Evolutionary conservation across 2,329 filamentous ascomycete genomes (phyloP), one percentile per base, ranked within the genome.

Genomic region (Alternaria solani): DNA sequence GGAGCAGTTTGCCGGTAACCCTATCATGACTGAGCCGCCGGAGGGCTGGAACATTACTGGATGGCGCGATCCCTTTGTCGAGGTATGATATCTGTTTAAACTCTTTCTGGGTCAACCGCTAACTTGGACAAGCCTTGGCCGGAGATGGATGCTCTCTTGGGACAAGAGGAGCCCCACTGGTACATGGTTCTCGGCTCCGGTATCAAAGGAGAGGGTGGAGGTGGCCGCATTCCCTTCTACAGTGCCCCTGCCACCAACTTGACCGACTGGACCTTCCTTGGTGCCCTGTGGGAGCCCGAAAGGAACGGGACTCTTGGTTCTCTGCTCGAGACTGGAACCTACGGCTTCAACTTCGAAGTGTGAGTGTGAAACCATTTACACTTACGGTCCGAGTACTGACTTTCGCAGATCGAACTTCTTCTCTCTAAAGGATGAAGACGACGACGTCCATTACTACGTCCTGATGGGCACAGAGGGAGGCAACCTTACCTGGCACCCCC

Each of bases 311-410:
- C 75, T n/a, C 69, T 83, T 6, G 80, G 80, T 7, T 76, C 77
- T 14, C 59, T 80, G 7, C 61, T 82, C 5, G 76, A 80, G 51
- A 83, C 81, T n/a, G 81, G 81, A 20, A 77, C 75, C 2, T 82
- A 82, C 54, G 81, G 74, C 9, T 83, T 77, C 72, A 83, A 83
- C 67, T 83, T 83, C 47, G 81, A 83, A 64, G 81, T 83, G 57
- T 75, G 65, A 67, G 72, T 67, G 3, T 30, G 7, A 36, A 30
- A 6, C 11, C 42, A 1, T 8, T 12, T n/a, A n/a, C 5, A 3
- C 9, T 18, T 14, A 32, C 2, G 3, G 26, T n/a, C 3, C 14
- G 25, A 23, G 25, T 28, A 42, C 63, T 70, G 11, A 69, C 23
- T 34, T 20, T 28, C 36, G 18, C 26, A 75, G 72, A 14, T 81